These are phyloP conservation scores for Hibiscus mutabilis DNA, from an alignment of 345 rosid genomes.

Conservation along the genomic window DNA sequence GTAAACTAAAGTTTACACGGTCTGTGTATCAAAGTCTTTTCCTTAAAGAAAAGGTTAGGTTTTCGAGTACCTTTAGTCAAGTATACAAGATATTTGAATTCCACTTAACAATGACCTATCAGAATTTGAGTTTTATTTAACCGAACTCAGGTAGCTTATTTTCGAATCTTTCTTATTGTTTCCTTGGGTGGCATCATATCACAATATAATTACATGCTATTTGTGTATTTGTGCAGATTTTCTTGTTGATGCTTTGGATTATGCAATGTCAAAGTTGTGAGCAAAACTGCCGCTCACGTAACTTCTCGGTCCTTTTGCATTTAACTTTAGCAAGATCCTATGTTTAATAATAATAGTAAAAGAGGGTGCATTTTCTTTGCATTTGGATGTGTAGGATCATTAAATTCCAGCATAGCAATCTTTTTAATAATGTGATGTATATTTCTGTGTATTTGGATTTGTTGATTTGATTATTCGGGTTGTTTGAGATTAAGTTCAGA, in stretches of 20 bases:
- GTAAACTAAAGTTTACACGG: too few species aligned
- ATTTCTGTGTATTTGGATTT: neutral
- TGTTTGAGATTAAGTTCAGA: too few species aligned
- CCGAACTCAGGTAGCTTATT: neutral
- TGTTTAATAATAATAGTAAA: neutral
- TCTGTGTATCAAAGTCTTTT: too few species aligned
- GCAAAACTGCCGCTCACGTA: conserved; percentile 2
- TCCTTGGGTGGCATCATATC: neutral
- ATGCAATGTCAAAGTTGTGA: conserved; percentile 58
- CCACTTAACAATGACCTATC: neutral
- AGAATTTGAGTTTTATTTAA: neutral
- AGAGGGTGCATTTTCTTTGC: neutral
- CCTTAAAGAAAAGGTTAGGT: too few species aligned
- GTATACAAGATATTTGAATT: neutral
- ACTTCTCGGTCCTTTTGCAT: conserved; percentile 2
- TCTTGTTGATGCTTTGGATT: conserved; percentile 77
- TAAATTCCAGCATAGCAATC: neutral
- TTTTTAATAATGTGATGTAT: neutral
- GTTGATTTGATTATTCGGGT: neutral
- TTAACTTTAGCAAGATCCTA: neutral
- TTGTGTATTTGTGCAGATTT: conserved; percentile 39
- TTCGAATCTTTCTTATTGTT: neutral
- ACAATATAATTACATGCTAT: neutral
- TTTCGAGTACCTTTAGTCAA: neutral
- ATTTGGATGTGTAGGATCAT: neutral